Evolutionary conservation across 257 asterid species (phyloP), one percentile per base, ranked within the genome.

Genomic region (Solanum sejunctum): DNA sequence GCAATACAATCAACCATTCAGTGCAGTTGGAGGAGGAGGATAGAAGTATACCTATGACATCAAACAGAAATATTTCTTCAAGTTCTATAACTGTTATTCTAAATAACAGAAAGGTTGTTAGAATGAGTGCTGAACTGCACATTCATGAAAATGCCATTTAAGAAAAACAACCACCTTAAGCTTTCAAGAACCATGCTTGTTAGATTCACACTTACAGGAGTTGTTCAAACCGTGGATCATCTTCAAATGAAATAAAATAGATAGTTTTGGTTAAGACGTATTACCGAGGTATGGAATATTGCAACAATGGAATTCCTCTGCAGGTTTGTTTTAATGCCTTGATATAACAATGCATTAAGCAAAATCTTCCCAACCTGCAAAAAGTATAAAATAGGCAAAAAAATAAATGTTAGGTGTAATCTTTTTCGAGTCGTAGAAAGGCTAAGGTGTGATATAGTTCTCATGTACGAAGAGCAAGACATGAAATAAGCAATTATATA

Each of bases 261-360:
- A 77, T 51, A 77, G 9, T 51, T 10, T 54, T 16, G 64, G 66
- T 32, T 13, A 12, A 57, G 75, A 89, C 66, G 61, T 54, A 32
- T 86, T 88, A 90, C 92, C 89, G 88, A 51, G 43, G 97, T 90
- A 88, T 97, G 99, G 85, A 95, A 92, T 90, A 95, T 92, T 56
- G 98, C 91, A 60, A 95, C 94, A 28, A 97, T 66, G 3, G 97
- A 84, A 63, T 92, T 95, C 92, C 92, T 97, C 89, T 95, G 99
- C 91, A 85, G 32, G 87, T 64, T 94, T 80, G 98, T 95, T 89
- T 94, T 95, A 91, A 97, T 95, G 88, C 98, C 98, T 5, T 93
- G 90, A 89, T 97, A 97, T 85, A 97, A 45, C 84, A 91, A 88
- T 66, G 99, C 99, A 89, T 97, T 95, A 71, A 97, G 97, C 86